A percentile compares a stretch with the other conserved stretches of the same genome.
Evolutionary conservation across 768 basidiomycete species (phyloP).

Genomic region (Phylloporus sp.): DNA sequence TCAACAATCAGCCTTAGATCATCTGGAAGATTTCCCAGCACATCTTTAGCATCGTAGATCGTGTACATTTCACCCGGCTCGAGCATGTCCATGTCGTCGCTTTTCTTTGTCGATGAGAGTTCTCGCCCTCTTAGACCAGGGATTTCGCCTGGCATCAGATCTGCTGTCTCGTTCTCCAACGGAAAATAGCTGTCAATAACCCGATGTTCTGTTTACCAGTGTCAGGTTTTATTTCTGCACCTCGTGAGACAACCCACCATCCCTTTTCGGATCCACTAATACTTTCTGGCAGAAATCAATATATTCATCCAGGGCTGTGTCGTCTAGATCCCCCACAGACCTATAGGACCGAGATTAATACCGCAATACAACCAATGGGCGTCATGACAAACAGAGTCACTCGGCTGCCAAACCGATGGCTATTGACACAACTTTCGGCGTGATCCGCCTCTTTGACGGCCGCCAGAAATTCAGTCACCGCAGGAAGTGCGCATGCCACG

Average conservation of each 20-base stretch:
- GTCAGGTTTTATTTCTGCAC: slow-evolving; percentile 11
- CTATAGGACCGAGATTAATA: slow-evolving; percentile 32
- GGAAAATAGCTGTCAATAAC: slow-evolving; percentile 42
- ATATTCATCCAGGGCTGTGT: slow-evolving; percentile 55
- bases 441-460: slow-evolving; percentile 37
- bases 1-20: slow-evolving; percentile 49
- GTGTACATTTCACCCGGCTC: slow-evolving; percentile 58
- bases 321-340: slow-evolving; percentile 47
- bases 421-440: slow-evolving; percentile 27
- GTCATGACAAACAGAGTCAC: slow-evolving; percentile 41
- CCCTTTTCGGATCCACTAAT: slow-evolving; percentile 33
- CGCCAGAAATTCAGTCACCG: slow-evolving; percentile 43
- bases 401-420: slow-evolving; percentile 40
- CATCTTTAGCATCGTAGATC: slow-evolving; percentile 66
- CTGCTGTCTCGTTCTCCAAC: slow-evolving; percentile 12
- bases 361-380: slow-evolving; percentile 4
- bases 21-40: slow-evolving; percentile 50
- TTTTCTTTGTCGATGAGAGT: slow-evolving; percentile 8
- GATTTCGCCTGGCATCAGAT: neutral
- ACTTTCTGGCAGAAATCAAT: slow-evolving; percentile 59
- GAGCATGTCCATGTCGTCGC: slow-evolving; percentile 11
- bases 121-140: slow-evolving; percentile 2
- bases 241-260: slow-evolving; percentile 21
- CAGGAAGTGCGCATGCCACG: slow-evolving; percentile 56
- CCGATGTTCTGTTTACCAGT: slow-evolving; percentile 22